These are phyloP conservation scores for Cordyceps militaris DNA, from an alignment of 2,329 filamentous ascomycete genomes.

Conservation along the genomic window DNA sequence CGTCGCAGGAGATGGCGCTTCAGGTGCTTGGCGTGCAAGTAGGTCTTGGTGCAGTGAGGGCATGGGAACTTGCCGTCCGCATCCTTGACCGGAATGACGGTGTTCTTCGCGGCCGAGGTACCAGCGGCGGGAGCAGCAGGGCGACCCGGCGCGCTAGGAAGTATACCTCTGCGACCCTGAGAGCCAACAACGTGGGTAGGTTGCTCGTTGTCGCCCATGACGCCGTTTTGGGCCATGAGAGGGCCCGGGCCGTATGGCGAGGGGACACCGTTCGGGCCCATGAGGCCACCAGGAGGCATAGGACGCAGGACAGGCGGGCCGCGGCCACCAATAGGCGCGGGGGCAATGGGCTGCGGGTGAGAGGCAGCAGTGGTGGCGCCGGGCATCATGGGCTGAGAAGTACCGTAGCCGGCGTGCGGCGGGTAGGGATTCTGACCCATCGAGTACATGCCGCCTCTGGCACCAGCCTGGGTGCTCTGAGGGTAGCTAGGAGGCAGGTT, in stretches of 20 bases:
- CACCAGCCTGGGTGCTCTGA: conserved; percentile 40
- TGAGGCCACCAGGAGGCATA: conserved; percentile 62
- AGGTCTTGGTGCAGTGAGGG: conserved; percentile 96
- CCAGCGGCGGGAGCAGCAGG: conserved; percentile 69
- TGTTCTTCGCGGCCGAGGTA: conserved; percentile 64
- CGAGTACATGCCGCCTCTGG: conserved; percentile 43
- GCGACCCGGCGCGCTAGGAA: conserved; percentile 83
- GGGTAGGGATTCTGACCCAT: conserved; percentile 52
- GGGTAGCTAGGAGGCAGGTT: conserved; percentile 48
- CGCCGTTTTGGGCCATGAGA: conserved; percentile 49
- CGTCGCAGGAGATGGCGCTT: conserved; percentile 94
- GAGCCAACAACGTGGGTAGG: conserved; percentile 92
- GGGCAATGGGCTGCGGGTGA: conserved; percentile 70
- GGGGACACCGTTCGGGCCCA: conserved; percentile 49
- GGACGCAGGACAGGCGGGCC: conserved; percentile 56
- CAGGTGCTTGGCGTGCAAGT: conserved; percentile 92
- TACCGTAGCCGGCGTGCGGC: conserved; percentile 47
- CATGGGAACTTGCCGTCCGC: conserved; percentile 97
- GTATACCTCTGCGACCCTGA: conserved; percentile 82
- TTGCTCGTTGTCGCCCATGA: conserved; percentile 52
- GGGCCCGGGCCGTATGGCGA: conserved; percentile 55
- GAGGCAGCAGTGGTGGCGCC: conserved; percentile 59
- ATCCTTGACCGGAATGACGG: conserved; percentile 86
- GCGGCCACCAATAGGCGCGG: conserved; percentile 54
- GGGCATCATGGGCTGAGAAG: conserved; percentile 55